Evolutionary conservation across 345 rosid species (phyloP).

Genomic region (Cardamine occulta): DNA sequence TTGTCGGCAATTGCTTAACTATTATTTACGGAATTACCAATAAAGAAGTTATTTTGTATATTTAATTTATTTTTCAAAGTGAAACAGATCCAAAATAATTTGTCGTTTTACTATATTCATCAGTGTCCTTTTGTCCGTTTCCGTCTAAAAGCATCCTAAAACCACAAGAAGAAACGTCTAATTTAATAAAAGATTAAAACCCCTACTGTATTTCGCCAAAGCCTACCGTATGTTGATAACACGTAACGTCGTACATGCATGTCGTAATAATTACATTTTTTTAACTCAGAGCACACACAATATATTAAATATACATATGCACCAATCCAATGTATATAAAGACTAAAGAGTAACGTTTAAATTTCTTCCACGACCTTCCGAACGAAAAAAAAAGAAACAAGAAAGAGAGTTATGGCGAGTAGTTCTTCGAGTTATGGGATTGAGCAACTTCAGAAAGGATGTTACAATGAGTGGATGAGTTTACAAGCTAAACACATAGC

Average conservation of each 20-base stretch:
- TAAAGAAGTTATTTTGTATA: not conserved
- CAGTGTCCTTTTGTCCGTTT: not conserved
- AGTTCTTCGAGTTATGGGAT: slow-evolving; percentile 11
- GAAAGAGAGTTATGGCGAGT: slow-evolving; percentile 21
- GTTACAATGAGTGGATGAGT: slow-evolving; percentile 39
- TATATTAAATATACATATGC: slow-evolving; percentile 2
- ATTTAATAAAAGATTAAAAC: not conserved
- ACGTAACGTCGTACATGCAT: slow-evolving; percentile 31
- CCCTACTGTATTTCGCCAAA: not conserved
- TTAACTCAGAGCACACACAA: not conserved
- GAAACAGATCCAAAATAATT: not conserved
- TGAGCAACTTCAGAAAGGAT: slow-evolving; percentile 15
- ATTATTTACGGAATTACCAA: not conserved
- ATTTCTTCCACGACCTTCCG: not conserved
- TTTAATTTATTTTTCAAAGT: not conserved
- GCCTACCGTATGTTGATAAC: not conserved
- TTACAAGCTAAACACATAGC: slow-evolving; percentile 28
- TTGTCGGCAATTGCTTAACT: not conserved
- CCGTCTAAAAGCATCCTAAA: not conserved
- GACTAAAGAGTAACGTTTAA: not conserved
- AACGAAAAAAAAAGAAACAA: not conserved
- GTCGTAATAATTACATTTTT: slow-evolving; percentile 1
- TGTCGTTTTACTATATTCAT: not conserved
- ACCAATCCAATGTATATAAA: slow-evolving; percentile 20
- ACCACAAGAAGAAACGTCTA: not conserved